Evolutionary conservation across 345 rosid species (phyloP), one percentile per base, ranked within the genome.

Genomic region (Schrenkiella parvula): DNA sequence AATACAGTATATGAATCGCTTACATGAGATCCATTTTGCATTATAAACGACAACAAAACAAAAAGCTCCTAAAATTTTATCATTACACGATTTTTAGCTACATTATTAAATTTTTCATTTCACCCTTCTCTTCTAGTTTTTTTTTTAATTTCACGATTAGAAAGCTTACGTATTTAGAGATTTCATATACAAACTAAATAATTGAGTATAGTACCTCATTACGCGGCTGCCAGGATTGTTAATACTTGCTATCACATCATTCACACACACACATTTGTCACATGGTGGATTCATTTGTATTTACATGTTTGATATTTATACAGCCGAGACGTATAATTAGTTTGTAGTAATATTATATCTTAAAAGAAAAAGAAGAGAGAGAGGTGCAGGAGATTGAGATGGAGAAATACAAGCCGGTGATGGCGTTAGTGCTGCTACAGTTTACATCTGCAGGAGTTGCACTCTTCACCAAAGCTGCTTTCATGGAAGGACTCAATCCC

Each of bases 401-500:
- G 60, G 64, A 54, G 31, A 58, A 70, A 14, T 77, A 81, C 79
- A 78, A 69, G 58, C 67, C 84, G 50, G 79, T 59, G 25, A 22
- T 78, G 39, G 82, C 81, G 5, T 74, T 81, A 68, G 61, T 81
- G 29, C 32, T 73, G 31, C 34, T 81, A 10, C 78, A 78, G 61
- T 53, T 71, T 23, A 43, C 60, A 0, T 56, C 80, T 7, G 78
- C 82, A 7, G 82, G 78, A 5, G 54, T 66, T 71, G 78, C 82
- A 61, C 78, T 81, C 38, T 62, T 75, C 48, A 72, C 80, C 4
- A 78, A 70, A 72, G 78, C 74, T 32, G 84, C 80, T 17, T 62
- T 81, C 48, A 52, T 68, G 57, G 78, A 67, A 70, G 84, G 84
- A 19, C 75, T 78, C 17, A 81, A 21, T 18, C 82, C 84, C 23